Percentiles rank a stretch among this genome's conserved stretches.
These are phyloP conservation scores for Apiosordaria backusii DNA, from an alignment of 495 filamentous ascomycete genomes.

Conservation along the genomic window DNA sequence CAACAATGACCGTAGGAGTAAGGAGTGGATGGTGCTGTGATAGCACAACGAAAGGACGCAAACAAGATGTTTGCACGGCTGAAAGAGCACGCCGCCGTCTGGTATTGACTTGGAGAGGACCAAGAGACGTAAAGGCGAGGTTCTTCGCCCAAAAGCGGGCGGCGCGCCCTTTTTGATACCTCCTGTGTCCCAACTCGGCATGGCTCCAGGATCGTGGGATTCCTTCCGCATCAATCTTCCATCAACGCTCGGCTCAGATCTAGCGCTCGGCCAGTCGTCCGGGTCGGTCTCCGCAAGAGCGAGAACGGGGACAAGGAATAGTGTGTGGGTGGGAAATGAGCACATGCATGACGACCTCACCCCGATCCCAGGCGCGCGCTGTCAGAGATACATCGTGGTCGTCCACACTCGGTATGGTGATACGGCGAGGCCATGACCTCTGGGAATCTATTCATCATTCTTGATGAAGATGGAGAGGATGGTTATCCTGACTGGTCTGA, in stretches of 20 bases:
- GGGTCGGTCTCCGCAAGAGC: neutral
- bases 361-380: neutral
- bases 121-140: slow-evolving; percentile 17
- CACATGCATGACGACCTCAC: slow-evolving; percentile 9
- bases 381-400: neutral
- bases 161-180: slow-evolving; percentile 17
- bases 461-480: neutral
- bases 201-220: neutral
- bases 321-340: slow-evolving; percentile 11
- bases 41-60: slow-evolving; percentile 47
- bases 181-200: slow-evolving; percentile 1
- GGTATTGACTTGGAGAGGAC: slow-evolving; percentile 33
- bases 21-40: slow-evolving; percentile 18
- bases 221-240: slow-evolving; percentile 2
- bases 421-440: neutral
- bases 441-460: neutral
- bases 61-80: slow-evolving; percentile 43
- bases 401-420: neutral
- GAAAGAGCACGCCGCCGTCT: slow-evolving; percentile 35
- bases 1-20: slow-evolving; percentile 4
- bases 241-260: neutral
- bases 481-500: neutral
- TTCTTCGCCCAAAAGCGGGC: slow-evolving; percentile 14
- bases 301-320: neutral
- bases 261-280: neutral